Percentiles rank a stretch among this genome's conserved stretches.
Conservation (phyloP, 2,329 filamentous ascomycete species). For the Teratosphaeria destructans region DNA sequence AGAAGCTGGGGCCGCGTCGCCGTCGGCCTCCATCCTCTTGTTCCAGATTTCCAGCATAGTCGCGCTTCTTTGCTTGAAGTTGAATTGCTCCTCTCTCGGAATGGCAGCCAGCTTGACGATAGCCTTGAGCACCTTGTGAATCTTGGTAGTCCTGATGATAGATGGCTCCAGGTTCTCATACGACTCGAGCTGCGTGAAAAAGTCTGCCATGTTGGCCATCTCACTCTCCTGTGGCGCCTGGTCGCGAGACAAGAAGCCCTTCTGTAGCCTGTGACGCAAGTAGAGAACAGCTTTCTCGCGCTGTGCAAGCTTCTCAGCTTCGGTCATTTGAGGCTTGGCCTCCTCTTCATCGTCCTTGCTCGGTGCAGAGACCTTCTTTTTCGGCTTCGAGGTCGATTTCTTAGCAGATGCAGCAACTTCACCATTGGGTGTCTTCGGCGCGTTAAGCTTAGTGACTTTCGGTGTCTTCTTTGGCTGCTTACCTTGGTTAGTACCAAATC, state of each 20-base stretch:
- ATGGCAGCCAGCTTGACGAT: constrained; percentile 82
- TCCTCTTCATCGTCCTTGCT: constrained; percentile 48
- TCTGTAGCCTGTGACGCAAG: constrained; percentile 87
- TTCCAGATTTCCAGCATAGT: constrained; percentile 82
- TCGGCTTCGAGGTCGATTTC: constrained; percentile 43
- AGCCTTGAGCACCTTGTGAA: constrained; percentile 95
- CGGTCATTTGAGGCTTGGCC: constrained; percentile 43
- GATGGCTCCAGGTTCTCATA: constrained; percentile 73
- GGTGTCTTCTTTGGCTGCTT: constrained; percentile 39
- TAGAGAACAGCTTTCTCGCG: constrained; percentile 69
- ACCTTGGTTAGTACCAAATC: constrained; percentile 17
- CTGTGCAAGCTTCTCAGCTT: constrained; percentile 45
- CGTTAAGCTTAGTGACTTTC: constrained; percentile 38
- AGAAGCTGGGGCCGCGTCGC: constrained; percentile 24
- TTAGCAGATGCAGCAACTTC: constrained; percentile 24
- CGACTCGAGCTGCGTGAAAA: constrained; percentile 69
- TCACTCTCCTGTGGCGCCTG: constrained; percentile 77
- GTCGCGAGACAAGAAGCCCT: constrained; percentile 79
- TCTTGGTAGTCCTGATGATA: constrained; percentile 87
- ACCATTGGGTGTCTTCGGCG: constrained; percentile 30
- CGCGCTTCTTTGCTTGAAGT: constrained; percentile 77
- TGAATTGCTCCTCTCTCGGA: constrained; percentile 76
- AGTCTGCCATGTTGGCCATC: constrained; percentile 68
- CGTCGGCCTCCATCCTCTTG: constrained; percentile 50
- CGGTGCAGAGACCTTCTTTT: constrained; percentile 43